Evolutionary conservation across 352 stramenopile species (phyloP).

Genomic region (Globisporangium cystogenes): DNA sequence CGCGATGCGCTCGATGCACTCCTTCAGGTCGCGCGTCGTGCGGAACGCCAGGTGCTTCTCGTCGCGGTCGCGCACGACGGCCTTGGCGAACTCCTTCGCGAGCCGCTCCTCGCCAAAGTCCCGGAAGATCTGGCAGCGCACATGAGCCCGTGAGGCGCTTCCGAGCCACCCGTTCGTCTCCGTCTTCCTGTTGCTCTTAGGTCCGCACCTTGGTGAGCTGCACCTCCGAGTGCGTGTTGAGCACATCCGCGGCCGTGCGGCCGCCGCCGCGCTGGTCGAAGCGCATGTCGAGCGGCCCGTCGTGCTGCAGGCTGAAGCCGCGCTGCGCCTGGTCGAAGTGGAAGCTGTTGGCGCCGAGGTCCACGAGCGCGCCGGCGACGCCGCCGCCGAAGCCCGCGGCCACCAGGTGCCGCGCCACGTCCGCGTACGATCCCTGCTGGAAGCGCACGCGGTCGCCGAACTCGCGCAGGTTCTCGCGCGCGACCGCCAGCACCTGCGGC

Average conservation of each 20-base stretch:
- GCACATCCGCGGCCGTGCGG: conserved; percentile 49
- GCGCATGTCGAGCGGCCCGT: conserved; percentile 78
- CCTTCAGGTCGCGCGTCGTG: conserved; percentile 58
- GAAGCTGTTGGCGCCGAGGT: conserved; percentile 80
- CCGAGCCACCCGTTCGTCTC: no score
- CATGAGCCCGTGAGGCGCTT: no score
- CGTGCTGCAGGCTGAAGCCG: conserved; percentile 68
- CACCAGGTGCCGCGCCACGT: conserved; percentile 35
- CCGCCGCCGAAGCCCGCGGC: conserved; percentile 31
- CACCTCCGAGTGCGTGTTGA: conserved; percentile 71
- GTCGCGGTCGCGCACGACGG: conserved; percentile 65
- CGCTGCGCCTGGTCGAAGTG: conserved; percentile 67
- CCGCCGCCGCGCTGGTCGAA: conserved; percentile 43
- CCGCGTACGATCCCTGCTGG: conserved; percentile 49
- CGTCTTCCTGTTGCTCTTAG: no score
- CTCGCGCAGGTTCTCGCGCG: conserved; percentile 34
- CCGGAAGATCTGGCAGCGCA: conserved; percentile 38
- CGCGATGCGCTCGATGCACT: conserved; percentile 74
- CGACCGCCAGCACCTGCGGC: conserved; percentile 53
- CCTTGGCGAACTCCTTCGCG: conserved; percentile 78
- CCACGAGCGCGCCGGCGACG: conserved; percentile 69
- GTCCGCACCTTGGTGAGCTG: conserved; percentile 45
- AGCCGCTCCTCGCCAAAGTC: conserved; percentile 67
- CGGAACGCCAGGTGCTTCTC: conserved; percentile 37
- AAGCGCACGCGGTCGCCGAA: conserved; percentile 55